Evolutionary conservation across 805 yeast species (phyloP), one percentile per base, ranked within the genome.

Genomic region (Monosporozyma unispora): DNA sequence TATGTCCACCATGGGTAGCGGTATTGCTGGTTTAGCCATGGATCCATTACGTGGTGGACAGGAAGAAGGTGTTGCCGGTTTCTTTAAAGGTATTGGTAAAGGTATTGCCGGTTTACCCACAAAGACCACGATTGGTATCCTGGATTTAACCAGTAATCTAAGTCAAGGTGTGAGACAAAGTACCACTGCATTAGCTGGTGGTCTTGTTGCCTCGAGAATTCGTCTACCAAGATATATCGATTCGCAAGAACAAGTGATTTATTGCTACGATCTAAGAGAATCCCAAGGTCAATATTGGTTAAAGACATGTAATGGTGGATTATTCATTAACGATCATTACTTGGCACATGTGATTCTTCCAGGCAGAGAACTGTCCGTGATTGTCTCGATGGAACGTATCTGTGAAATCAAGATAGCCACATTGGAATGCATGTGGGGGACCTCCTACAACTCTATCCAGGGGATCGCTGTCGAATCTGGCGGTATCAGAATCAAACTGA

Each of bases 91-190:
- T 1, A 62, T 93, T 3, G 99, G 99, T 3, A 86, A 83, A 59
- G 99, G 99, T 11, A 61, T 95, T n/a, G 79, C 93, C 50, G 99
- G 99, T 0, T 69, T 95, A 28, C 99, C 99, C 0, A 90, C 99
- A 0, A 93, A 93, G 70, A 87, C 98, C 0, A 96, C 96, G 0
- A 89, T 91, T 57, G 99, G 99, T 11, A 64, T 93, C 22, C 82
- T 93, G 56, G 99, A 93, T 63, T 73, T 95, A 54, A 96, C 98
- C 0, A 84, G 86, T 48, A 91, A 87, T 65, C 82, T 93, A 35
- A 82, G 96, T 69, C 97, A 90, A 63, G 98, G 98, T 25, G 89
- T 95, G 45, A 76, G 90, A 52, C 90, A 84, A 63, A 87, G 97
- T 0, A 88, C 99, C 0, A 87, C 96, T 0, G 91, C 86, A 1